Evolutionary conservation across 139 green algal genomes (phyloP).

Genomic region (Nannochloris sp.): DNA sequence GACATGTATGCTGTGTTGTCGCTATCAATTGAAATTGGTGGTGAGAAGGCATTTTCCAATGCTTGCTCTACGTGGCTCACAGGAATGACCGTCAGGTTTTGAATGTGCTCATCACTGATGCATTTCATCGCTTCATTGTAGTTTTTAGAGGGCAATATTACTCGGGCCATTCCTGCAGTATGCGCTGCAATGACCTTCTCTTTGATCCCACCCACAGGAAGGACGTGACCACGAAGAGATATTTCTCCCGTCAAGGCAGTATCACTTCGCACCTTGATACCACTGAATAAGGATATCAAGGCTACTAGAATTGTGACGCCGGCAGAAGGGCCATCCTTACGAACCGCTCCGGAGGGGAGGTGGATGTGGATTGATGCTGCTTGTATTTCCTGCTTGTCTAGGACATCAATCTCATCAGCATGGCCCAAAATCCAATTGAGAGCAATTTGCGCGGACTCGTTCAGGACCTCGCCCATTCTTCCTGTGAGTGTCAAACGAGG

Average conservation of each 20-base stretch:
- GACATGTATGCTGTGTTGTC: not conserved
- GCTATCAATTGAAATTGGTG: constrained; percentile 29
- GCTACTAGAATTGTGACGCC: constrained; percentile 84
- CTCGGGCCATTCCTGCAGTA: constrained; percentile 39
- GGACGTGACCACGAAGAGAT: constrained; percentile 82
- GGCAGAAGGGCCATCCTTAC: constrained; percentile 88
- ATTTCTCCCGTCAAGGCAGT: constrained; percentile 82
- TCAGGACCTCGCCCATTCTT: constrained; percentile 93
- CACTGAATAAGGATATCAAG: constrained; percentile 80
- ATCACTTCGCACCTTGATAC: constrained; percentile 34
- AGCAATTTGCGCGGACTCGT: constrained; percentile 81
- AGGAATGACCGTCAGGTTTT: constrained; percentile 27
- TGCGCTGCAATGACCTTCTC: constrained; percentile 84
- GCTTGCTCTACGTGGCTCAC: constrained; percentile 34
- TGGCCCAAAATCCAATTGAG: constrained; percentile 75
- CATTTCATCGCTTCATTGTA: constrained; percentile 61
- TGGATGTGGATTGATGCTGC: constrained; percentile 76
- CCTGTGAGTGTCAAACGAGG: constrained; percentile 32
- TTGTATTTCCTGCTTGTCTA: constrained; percentile 8
- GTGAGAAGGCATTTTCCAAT: constrained; percentile 44
- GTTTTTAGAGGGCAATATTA: constrained; percentile 86
- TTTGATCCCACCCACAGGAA: constrained; percentile 89
- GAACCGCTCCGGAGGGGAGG: constrained; percentile 76
- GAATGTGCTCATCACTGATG: constrained; percentile 17
- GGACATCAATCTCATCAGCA: constrained; percentile 3